Conservation (phyloP, 805 yeast genomes). For the Candida yuanshanica region DNA sequence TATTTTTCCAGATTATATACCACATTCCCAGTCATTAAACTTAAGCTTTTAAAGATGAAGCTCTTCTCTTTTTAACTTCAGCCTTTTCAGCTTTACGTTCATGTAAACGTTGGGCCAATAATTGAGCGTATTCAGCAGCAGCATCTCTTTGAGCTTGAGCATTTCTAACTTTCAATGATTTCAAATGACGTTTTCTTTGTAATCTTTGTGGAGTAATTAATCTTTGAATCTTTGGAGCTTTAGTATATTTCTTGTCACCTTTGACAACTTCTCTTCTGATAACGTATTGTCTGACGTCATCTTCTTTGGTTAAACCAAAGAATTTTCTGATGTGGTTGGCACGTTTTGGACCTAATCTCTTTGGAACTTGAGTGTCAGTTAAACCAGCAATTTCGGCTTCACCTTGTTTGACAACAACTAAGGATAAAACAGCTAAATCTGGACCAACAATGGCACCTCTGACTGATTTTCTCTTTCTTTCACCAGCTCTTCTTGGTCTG, state of each 20-base stretch:
- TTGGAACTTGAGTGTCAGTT: conserved; percentile 91
- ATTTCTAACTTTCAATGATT: conserved; percentile 88
- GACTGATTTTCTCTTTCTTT: conserved; percentile 99
- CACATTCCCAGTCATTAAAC: conserved; percentile 21
- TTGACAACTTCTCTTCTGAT: conserved; percentile 97
- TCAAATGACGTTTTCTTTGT: conserved; percentile 98
- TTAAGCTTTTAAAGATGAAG: conserved; percentile 94
- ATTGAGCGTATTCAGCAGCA: conserved; percentile 99
- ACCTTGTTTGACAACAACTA: conserved; percentile 95
- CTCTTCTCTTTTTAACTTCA: conserved; percentile 99
- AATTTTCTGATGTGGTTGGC: conserved; percentile 99
- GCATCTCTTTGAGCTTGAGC: conserved; percentile 99
- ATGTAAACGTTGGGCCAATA: conserved; percentile 95
- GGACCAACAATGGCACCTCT: conserved; percentile 99
- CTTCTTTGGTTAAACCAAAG: conserved; percentile 94
- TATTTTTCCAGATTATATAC: conserved; percentile 5
- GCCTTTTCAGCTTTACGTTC: conserved; percentile 98
- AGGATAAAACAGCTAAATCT: conserved; percentile 93
- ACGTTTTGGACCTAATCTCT: conserved; percentile 99
- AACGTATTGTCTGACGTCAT: conserved; percentile 84
- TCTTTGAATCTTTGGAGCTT: conserved; percentile 99
- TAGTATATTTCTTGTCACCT: conserved; percentile 98
- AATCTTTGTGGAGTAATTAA: conserved; percentile 98
- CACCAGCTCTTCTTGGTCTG: conserved; percentile 99
- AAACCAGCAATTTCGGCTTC: conserved; percentile 93